phyloP scores from a whole-genome alignment of 371 early-diverging fungal genomes.

The Mucor irregularis region DNA sequence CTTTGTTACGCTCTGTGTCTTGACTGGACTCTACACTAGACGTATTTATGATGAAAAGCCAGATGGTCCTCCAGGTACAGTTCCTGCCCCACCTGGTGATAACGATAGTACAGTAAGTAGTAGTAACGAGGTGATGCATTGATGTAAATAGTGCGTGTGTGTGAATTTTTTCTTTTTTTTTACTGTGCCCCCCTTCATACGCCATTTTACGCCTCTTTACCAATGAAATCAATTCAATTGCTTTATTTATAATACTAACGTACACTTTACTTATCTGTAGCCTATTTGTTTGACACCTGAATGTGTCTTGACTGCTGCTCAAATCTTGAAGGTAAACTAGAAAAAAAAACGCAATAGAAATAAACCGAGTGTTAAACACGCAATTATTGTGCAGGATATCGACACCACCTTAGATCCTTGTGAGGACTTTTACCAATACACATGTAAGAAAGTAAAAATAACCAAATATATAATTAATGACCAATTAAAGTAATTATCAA shows the following conservation, averaged over 20 bases:
- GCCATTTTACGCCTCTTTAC: too few species aligned
- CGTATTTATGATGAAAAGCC: slow-evolving; percentile 32
- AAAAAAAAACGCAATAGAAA: neutral
- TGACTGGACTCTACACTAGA: slow-evolving; percentile 41
- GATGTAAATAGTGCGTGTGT: too few species aligned
- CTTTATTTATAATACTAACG: neutral
- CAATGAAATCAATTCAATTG: too few species aligned
- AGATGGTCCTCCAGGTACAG: neutral
- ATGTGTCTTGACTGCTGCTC: slow-evolving; percentile 60
- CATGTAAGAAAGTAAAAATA: slow-evolving; percentile 41
- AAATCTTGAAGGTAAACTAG: slow-evolving; percentile 43
- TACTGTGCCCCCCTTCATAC: too few species aligned
- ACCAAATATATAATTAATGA: neutral
- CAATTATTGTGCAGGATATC: slow-evolving; percentile 28
- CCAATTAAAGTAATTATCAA: neutral
- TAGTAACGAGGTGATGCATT: too few species aligned
- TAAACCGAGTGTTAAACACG: neutral
- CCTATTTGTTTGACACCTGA: slow-evolving; percentile 54
- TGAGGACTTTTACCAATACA: slow-evolving; percentile 51
- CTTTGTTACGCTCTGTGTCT: slow-evolving; percentile 35
- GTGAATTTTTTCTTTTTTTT: neutral
- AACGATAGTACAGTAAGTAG: slow-evolving; percentile 20
- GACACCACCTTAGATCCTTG: slow-evolving; percentile 46
- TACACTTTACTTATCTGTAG: slow-evolving; percentile 18
- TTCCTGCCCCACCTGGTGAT: slow-evolving; percentile 9